Base-by-base conservation (phyloP, 2,329 filamentous ascomycete genomes). In the Fusarium burgessii region DNA sequence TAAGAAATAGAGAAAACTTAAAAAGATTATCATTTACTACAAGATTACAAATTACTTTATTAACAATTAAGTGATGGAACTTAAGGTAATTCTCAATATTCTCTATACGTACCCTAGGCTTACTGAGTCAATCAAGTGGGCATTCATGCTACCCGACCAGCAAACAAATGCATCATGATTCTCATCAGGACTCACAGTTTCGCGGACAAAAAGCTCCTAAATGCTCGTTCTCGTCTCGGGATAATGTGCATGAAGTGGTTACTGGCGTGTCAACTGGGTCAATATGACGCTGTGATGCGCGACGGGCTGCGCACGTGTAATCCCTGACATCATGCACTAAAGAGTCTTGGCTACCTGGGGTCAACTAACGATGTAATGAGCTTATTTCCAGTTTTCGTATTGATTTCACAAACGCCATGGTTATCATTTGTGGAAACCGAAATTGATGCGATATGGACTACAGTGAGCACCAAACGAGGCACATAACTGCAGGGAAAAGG, bases 401-500 rank as follows among this genome's bases (percentile, higher is more conserved):
- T 35, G 7, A 33, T 11, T 23, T 6, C 2, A 15, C 18, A 23
- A 32, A 12, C 6, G 3, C 8, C 8, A 51, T 9, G 6, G 3
- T 15, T 2, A n/a, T 14, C 13, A 3, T 3, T 7, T 35, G 14
- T 35, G 2, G 2, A 25, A 23, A 8, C 1, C 14, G 7, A 4
- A 15, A 18, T 11, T 25, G 0, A 25, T 18, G 8, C 6, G 4
- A 29, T 1, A 62, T 67, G 64, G 38, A 62, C 11, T 1, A 55
- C 8, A 15, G 20, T 5, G 18, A 12, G 35, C 2, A 11, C 1
- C 41, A 51, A 20, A 50, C 11, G 6, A 54, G 65, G 15, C 51
- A 54, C 13, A 58, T 68, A 11, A 33, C 57, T 13, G 46, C 79
- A 25, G 82, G 81, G 9, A 80, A 77, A 47, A 81, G 74, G 64